Percentiles rank a stretch among this genome's conserved stretches.
These are phyloP conservation scores for Wickerhamiella azymoides DNA, from an alignment of 805 yeast genomes.

Conservation along the genomic window DNA sequence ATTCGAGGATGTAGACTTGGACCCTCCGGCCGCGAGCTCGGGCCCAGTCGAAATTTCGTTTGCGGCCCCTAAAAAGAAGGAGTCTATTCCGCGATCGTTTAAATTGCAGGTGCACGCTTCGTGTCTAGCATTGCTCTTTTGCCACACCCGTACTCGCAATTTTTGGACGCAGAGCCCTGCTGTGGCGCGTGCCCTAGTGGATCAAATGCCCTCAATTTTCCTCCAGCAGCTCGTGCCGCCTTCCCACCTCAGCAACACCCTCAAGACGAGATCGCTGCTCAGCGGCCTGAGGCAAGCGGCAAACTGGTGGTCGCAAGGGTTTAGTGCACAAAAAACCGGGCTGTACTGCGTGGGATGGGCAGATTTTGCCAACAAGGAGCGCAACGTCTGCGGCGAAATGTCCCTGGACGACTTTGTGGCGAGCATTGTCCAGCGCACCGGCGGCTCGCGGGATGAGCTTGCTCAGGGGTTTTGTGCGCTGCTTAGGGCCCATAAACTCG, in stretches of 20 bases:
- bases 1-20: neutral
- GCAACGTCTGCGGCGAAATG: constrained; percentile 18
- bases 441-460: constrained; percentile 72
- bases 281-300: constrained; percentile 63
- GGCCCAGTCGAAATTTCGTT: constrained; percentile 1
- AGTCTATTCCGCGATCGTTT: neutral
- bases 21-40: neutral
- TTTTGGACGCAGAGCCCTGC: constrained; percentile 49
- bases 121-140: constrained; percentile 19
- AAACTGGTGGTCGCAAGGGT: constrained; percentile 45
- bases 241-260: constrained; percentile 30
- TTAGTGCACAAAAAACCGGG: constrained; percentile 33
- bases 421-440: constrained; percentile 36
- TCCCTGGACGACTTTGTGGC: constrained; percentile 32
- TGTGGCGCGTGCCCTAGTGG: constrained; percentile 31
- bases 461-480: constrained; percentile 81
- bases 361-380: constrained; percentile 26
- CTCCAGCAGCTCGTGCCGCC: constrained; percentile 37
- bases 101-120: constrained; percentile 5
- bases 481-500: constrained; percentile 53
- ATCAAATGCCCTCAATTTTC: constrained; percentile 35
- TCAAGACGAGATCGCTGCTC: constrained; percentile 51
- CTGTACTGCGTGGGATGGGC: constrained; percentile 36
- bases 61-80: neutral
- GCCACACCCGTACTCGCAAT: constrained; percentile 59